These are phyloP conservation scores for Chlamydomonas urium DNA, from an alignment of 139 green algal species.

Conservation along the genomic window DNA sequence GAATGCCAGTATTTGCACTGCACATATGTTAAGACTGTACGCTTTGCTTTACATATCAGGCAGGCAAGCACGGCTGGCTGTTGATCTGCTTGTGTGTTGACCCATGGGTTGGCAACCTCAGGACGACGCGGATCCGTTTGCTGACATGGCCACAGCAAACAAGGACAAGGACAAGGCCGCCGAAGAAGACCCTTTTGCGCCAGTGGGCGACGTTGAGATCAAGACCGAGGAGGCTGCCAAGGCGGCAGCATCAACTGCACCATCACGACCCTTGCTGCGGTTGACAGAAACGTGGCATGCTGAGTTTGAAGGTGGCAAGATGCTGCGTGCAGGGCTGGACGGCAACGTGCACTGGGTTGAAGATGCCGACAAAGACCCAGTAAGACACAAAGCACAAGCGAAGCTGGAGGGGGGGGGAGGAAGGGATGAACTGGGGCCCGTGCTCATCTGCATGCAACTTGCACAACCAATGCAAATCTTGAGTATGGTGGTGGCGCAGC, in stretches of 20 bases:
- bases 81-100: too few species aligned
- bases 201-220: background rate
- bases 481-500: background rate
- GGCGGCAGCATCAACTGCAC: background rate
- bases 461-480: background rate
- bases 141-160: too few species aligned
- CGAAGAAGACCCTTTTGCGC: slow-evolving; percentile 10
- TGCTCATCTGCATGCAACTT: background rate
- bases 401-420: background rate
- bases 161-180: too few species aligned
- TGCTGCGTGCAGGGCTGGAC: slow-evolving; percentile 1
- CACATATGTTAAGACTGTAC: too few species aligned
- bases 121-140: too few species aligned
- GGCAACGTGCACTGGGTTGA: background rate
- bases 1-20: too few species aligned
- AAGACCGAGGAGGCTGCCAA: slow-evolving; percentile 1
- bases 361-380: background rate
- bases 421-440: background rate
- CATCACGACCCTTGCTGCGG: slow-evolving; percentile 6
- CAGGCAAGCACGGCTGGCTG: too few species aligned
- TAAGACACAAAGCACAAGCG: too few species aligned
- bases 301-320: background rate
- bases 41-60: too few species aligned
- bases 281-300: background rate
- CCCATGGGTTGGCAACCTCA: too few species aligned